Conservation (phyloP, 345 rosid species). For the Citrus mangshanensis region DNA sequence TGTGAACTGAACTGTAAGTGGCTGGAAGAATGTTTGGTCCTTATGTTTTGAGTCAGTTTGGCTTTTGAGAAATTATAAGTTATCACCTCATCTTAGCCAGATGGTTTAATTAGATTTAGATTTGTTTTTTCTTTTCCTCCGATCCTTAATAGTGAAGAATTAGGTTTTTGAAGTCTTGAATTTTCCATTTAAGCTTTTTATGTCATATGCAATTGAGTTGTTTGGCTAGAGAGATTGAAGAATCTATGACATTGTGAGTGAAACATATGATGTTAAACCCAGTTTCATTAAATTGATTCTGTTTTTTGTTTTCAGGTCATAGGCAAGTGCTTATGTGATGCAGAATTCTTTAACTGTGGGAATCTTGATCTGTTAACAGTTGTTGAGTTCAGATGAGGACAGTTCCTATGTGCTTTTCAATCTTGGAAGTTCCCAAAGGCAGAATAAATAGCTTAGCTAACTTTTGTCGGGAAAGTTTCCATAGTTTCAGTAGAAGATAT, state of each 20-base stretch:
- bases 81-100: background rate
- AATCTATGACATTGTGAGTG: background rate
- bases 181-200: background rate
- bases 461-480: conserved; percentile 44
- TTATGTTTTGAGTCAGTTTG: background rate
- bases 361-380: conserved; percentile 20
- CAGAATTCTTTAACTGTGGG: conserved; percentile 9
- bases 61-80: background rate
- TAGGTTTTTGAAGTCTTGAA: background rate
- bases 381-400: conserved; percentile 40
- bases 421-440: conserved; percentile 59
- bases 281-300: background rate
- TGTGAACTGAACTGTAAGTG: background rate
- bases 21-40: background rate
- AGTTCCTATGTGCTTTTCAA: conserved; percentile 53
- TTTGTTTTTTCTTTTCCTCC: background rate
- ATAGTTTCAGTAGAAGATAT: conserved; percentile 23
- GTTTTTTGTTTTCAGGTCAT: conserved; percentile 29
- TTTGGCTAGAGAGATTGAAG: background rate
- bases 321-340: conserved; percentile 18
- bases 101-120: background rate
- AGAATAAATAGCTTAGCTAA: conserved; percentile 45
- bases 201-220: background rate
- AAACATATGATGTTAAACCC: background rate
- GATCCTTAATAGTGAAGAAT: background rate